A percentile compares a stretch with the other conserved stretches of the same genome.
These are phyloP conservation scores for Chrysanthemum lavandulifolium DNA, from an alignment of 129 eudicot genomes.

Conservation along the genomic window DNA sequence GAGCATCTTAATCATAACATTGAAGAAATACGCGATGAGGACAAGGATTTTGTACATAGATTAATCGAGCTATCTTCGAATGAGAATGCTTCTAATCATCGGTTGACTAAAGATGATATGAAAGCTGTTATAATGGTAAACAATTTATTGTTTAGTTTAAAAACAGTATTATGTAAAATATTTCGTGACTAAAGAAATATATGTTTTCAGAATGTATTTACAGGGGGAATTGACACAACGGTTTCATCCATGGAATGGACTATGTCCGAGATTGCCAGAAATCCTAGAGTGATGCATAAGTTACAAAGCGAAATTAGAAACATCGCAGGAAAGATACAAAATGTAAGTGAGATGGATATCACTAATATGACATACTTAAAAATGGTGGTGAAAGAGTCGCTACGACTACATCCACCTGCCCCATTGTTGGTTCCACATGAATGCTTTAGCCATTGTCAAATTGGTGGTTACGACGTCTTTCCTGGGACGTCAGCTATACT, in stretches of 20 bases:
- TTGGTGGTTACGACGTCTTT: conserved; percentile 20
- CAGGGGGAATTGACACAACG: conserved; percentile 37
- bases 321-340: not conserved
- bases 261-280: conserved; percentile 40
- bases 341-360: conserved; percentile 36
- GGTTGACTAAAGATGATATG: conserved; percentile 20
- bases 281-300: conserved; percentile 22
- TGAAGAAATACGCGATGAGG: not conserved
- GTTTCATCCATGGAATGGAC: conserved; percentile 39
- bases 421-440: conserved; percentile 46
- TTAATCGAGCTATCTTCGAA: conserved; percentile 23
- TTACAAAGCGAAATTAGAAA: conserved; percentile 33
- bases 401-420: conserved; percentile 45
- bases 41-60: conserved; percentile 25
- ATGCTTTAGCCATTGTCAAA: conserved; percentile 14
- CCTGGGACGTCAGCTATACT: conserved; percentile 3
- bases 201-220: conserved; percentile 28
- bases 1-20: conserved; percentile 2
- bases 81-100: not conserved
- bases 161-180: not conserved
- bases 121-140: conserved; percentile 29
- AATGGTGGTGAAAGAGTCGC: conserved; percentile 46
- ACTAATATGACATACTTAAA: conserved; percentile 40
- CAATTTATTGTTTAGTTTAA: not conserved
- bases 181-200: not conserved